Evolutionary conservation across 495 filamentous ascomycete species (phyloP).

Genomic region (Neurospora sp.): DNA sequence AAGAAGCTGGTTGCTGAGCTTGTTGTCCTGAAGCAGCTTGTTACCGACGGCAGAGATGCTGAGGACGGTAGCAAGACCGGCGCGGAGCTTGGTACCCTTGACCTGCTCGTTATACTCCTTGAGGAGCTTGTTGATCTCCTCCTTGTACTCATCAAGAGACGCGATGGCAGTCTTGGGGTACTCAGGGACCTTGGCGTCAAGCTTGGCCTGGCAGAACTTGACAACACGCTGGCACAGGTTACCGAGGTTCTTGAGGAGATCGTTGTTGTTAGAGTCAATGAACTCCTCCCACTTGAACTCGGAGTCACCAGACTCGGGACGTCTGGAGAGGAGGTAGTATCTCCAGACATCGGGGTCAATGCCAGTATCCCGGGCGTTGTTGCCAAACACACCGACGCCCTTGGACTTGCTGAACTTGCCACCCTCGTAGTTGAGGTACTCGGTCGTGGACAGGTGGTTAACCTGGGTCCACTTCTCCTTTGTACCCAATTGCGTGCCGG

Average conservation of each 20-base stretch:
- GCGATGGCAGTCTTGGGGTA: conserved; percentile 32
- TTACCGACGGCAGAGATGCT: conserved; percentile 57
- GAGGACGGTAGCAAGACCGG: conserved; percentile 56
- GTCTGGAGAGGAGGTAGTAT: conserved; percentile 81
- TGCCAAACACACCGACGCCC: conserved; percentile 83
- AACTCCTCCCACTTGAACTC: conserved; percentile 85
- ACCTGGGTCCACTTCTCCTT: conserved; percentile 83
- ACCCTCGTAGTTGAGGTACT: conserved; percentile 93
- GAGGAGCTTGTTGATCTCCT: conserved; percentile 50
- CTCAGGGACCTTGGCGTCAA: conserved; percentile 60
- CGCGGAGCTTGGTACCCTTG: conserved; percentile 64
- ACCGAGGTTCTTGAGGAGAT: conserved; percentile 80
- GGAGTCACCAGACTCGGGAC: conserved; percentile 81
- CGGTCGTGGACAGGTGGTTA: conserved; percentile 79
- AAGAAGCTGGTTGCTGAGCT: conserved; percentile 40
- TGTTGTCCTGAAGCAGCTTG: conserved; percentile 79
- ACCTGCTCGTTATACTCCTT: conserved; percentile 62
- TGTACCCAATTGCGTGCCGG: conserved; percentile 76
- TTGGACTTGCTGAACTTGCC: conserved; percentile 95
- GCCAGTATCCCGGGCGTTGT: conserved; percentile 81
- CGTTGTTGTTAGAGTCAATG: conserved; percentile 78
- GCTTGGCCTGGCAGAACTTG: conserved; percentile 77
- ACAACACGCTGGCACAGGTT: conserved; percentile 91
- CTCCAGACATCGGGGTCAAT: conserved; percentile 81
- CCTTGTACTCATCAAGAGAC: conserved; percentile 37